Evolutionary conservation across 148 eudicot genomes (phyloP).

Genomic region (Nyssa sinensis): DNA sequence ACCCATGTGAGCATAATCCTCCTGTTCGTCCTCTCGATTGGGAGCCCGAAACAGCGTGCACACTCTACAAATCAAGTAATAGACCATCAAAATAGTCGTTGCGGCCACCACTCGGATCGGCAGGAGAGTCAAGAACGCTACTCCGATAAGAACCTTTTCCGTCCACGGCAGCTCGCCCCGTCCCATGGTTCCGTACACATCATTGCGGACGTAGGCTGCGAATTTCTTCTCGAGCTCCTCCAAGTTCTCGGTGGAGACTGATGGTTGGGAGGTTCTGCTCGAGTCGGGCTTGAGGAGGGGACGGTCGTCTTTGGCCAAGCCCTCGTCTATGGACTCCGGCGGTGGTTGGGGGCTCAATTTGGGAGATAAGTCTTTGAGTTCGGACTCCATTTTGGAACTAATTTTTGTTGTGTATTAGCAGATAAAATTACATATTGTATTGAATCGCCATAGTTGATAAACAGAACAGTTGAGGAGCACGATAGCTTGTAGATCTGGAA

Average conservation of each 20-base stretch:
- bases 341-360: slow-evolving; percentile 3
- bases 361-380: slow-evolving; percentile 41
- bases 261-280: slow-evolving; percentile 5
- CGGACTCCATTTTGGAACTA: slow-evolving; percentile 48
- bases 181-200: slow-evolving; percentile 76
- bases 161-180: slow-evolving; percentile 47
- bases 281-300: slow-evolving; percentile 57
- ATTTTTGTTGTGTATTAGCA: too few species aligned
- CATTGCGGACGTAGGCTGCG: slow-evolving; percentile 71
- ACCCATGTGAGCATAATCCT: slow-evolving; percentile 65
- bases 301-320: slow-evolving; percentile 31
- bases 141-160: slow-evolving; percentile 46
- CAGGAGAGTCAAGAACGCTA: slow-evolving; percentile 50
- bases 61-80: slow-evolving; percentile 63
- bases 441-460: slow-evolving; percentile 20
- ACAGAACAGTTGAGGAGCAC: neutral
- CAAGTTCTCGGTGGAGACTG: slow-evolving; percentile 28
- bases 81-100: slow-evolving; percentile 43
- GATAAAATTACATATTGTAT: neutral
- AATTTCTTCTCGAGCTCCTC: slow-evolving; percentile 67
- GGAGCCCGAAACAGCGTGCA: slow-evolving; percentile 60
- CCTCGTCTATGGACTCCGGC: slow-evolving; percentile 29
- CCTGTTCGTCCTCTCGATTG: slow-evolving; percentile 54
- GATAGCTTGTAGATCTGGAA: neutral
- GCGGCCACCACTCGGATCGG: slow-evolving; percentile 52